phyloP scores from a whole-genome alignment of 2,329 filamentous ascomycete genomes.

The Diaporthe ilicicola region DNA sequence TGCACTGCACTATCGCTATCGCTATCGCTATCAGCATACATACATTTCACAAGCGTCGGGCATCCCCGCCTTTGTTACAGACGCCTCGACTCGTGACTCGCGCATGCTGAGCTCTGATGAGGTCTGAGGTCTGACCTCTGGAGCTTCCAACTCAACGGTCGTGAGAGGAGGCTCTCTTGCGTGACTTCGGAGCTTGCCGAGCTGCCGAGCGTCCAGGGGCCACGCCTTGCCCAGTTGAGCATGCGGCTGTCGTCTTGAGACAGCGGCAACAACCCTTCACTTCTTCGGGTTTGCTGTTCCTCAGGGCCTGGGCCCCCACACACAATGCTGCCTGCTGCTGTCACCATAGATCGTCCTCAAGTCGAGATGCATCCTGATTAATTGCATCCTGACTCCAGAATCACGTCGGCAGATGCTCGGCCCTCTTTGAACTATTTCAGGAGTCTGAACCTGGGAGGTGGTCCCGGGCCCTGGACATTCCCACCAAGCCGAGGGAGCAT shows the following conservation, averaged over 20 bases:
- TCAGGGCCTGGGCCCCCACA: not conserved
- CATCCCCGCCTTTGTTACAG: conserved; percentile 10
- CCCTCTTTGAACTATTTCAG: conserved; percentile 20
- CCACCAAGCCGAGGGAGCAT: not conserved
- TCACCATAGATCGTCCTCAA: not conserved
- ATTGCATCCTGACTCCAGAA: not conserved
- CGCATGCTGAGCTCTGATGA: not conserved
- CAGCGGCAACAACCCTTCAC: conserved; percentile 24
- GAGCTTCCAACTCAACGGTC: not conserved
- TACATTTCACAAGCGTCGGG: not conserved
- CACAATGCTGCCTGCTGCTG: not conserved
- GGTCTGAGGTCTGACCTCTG: not conserved
- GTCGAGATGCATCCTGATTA: not conserved
- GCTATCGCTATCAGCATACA: not conserved
- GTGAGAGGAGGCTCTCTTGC: not conserved
- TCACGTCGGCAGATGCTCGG: conserved; percentile 11
- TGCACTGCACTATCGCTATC: conserved; percentile 3
- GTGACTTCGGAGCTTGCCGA: conserved; percentile 25
- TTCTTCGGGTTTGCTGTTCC: conserved; percentile 13
- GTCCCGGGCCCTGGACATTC: not conserved
- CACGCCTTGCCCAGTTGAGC: conserved; percentile 6
- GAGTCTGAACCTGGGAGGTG: not conserved
- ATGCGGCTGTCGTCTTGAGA: conserved; percentile 29
- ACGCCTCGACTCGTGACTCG: not conserved
- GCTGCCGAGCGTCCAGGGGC: conserved; percentile 15